Base-by-base conservation (phyloP, 768 basidiomycete species). In the Kwoniella sp. region DNA sequence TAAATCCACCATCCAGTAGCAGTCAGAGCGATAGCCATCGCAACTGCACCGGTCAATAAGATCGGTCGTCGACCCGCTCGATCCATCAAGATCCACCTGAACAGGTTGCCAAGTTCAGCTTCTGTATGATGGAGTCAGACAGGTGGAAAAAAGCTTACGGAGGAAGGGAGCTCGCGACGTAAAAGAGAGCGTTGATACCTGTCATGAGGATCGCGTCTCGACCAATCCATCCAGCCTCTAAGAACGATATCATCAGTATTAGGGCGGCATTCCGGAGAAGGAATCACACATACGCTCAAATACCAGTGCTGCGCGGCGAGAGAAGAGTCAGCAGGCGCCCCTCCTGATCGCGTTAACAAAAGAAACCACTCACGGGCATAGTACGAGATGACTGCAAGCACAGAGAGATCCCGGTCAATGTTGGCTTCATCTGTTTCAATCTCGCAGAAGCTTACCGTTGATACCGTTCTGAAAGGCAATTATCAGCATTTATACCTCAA, bases 221-320 rank as follows among this genome's bases (percentile, higher is more conserved):
- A 15, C 94, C 94, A 58, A 93, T 85, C 93, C 93, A 97, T 62
- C 94, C 94, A 58, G 94, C 94, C 84, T 89, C 92, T 93, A 77
- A 31, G 47, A 65, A 62, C 55, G 41, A 69, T 41, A 71, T 69
- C 59, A 26, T 4, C 41, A 45, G n/a, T 38, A 12, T n/a, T n/a
- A 8, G 2, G 22, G 37, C 41, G 17, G 4, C 8, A 11, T 7
- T 45, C 41, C 15, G 4, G 41, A 45, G 20, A 17, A 45, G 5
- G 5, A 34, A 25, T 23, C 4, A 12, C 7, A 73, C 82, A 55
- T 74, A 91, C 92, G 89, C 85, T 96, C 92, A 73, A 97, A 97
- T 7, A 97, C 93, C 90, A 92, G 64, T 54, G 57, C 55, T 67
- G 66, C 29, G 15, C 17, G 41, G 20, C 17, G 41, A 45, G 12